Percentiles rank a stretch among this genome's conserved stretches.
phyloP scores from a whole-genome alignment of 805 yeast genomes.

The Candida qinlingensis region DNA sequence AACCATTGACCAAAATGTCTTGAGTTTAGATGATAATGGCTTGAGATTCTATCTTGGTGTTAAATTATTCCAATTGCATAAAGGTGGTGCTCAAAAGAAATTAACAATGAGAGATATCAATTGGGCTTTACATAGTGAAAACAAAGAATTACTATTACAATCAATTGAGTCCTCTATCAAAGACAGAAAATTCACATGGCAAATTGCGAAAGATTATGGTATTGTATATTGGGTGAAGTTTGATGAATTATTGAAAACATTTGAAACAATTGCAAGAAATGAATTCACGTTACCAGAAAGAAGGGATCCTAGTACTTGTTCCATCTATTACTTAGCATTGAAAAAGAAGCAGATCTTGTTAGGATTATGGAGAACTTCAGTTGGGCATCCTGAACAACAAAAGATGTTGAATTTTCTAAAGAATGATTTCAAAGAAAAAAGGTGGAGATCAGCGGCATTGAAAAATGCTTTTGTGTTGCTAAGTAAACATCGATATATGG shows the following conservation, averaged over 20 bases:
- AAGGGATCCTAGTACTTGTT: conserved; percentile 69
- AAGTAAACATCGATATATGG: conserved; percentile 80
- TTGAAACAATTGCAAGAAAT: conserved; percentile 69
- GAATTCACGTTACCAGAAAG: conserved; percentile 53
- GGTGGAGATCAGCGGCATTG: conserved; percentile 87
- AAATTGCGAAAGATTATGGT: conserved; percentile 51
- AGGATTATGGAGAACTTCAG: conserved; percentile 78
- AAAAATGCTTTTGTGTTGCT: conserved; percentile 89
- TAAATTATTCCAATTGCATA: conserved; percentile 56
- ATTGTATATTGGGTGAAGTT: conserved; percentile 65
- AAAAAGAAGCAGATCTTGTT: conserved; percentile 68
- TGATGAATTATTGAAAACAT: conserved; percentile 39
- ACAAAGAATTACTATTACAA: conserved; percentile 60
- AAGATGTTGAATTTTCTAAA: conserved; percentile 74
- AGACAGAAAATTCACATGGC: conserved; percentile 51
- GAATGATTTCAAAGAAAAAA: conserved; percentile 65
- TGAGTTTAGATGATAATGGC: conserved; percentile 47
- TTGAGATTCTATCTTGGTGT: conserved; percentile 65
- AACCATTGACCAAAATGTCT: conserved; percentile 41
- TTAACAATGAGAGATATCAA: conserved; percentile 75
- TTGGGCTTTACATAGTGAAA: conserved; percentile 84
- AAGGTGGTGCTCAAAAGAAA: conserved; percentile 40
- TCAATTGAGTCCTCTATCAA: conserved; percentile 39
- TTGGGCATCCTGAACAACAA: conserved; percentile 72
- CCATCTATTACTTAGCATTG: conserved; percentile 74